Conservation (phyloP, 768 basidiomycete genomes). For the Tricholoma sp. region DNA sequence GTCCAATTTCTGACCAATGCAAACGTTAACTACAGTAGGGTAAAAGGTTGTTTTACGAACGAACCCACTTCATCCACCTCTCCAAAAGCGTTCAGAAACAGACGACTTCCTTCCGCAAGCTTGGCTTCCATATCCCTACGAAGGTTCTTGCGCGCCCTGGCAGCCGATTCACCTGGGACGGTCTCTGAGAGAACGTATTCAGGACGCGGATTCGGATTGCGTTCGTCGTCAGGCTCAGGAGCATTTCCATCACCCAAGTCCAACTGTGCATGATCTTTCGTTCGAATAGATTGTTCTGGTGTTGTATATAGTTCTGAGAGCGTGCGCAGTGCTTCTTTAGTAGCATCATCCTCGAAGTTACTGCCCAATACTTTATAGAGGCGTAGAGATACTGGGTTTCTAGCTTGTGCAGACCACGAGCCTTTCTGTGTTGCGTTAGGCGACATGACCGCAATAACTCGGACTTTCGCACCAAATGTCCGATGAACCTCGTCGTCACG, state of each 20-base stretch:
- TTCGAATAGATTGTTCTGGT: slow-evolving; percentile 21
- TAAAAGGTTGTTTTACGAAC: slow-evolving; percentile 2
- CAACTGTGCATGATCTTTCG: slow-evolving; percentile 26
- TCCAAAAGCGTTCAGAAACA: slow-evolving; percentile 79
- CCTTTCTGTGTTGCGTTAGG: slow-evolving; percentile 10
- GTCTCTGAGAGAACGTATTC: slow-evolving; percentile 25
- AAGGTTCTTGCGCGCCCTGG: slow-evolving; percentile 71
- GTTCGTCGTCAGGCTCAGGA: slow-evolving; percentile 26
- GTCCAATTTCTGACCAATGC: slow-evolving; percentile 69
- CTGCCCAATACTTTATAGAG: slow-evolving; percentile 89
- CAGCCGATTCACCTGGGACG: slow-evolving; percentile 58
- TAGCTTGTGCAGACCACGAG: slow-evolving; percentile 25
- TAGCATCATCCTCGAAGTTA: slow-evolving; percentile 71
- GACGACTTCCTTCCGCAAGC: slow-evolving; percentile 74
- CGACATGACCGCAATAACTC: too few relatives aligned
- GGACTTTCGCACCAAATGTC: too few relatives aligned
- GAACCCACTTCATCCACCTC: slow-evolving; percentile 84
- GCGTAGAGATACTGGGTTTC: slow-evolving; percentile 78
- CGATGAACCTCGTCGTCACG: too few relatives aligned
- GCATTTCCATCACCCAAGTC: slow-evolving; percentile 22
- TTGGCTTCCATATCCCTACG: slow-evolving; percentile 81
- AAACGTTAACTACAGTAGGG: neutral
- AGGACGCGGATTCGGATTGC: slow-evolving; percentile 6
- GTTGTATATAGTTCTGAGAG: slow-evolving; percentile 73
- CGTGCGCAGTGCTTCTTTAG: slow-evolving; percentile 75